Percentiles rank a stretch among this genome's conserved stretches.
Conservation (phyloP, 1,139 yeast species). For the Kodamaea fungicola region DNA sequence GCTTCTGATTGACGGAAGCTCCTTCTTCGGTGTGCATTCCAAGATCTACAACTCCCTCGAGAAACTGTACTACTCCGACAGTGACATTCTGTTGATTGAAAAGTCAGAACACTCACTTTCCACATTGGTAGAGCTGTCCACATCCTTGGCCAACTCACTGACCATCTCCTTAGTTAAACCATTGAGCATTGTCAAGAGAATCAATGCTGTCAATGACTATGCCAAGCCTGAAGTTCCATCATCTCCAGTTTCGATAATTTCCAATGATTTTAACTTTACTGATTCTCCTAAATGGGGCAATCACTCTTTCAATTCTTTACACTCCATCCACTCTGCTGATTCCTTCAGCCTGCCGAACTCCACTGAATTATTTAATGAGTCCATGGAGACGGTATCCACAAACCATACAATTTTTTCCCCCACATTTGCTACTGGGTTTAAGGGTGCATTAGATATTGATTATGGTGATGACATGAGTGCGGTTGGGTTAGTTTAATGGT, state of each 20-base stretch:
- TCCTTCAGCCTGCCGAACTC: constrained; percentile 13
- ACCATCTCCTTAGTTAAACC: constrained; percentile 7
- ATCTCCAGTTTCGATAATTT: background rate
- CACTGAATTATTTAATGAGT: constrained; percentile 16
- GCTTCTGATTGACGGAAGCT: constrained; percentile 51
- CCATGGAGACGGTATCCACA: constrained; percentile 21
- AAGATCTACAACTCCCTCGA: constrained; percentile 34
- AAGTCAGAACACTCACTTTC: constrained; percentile 16
- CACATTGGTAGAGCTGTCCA: constrained; percentile 24
- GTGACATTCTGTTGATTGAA: constrained; percentile 29
- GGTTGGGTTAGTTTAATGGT: too few species aligned
- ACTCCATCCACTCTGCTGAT: constrained; percentile 14
- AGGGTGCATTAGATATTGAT: constrained; percentile 5
- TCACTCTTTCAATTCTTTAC: constrained; percentile 10
- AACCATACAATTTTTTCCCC: constrained; percentile 8
- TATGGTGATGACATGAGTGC: constrained; percentile 1
- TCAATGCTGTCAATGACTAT: background rate
- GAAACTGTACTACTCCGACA: constrained; percentile 31
- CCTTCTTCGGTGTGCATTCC: constrained; percentile 55
- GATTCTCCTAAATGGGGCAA: constrained; percentile 6
- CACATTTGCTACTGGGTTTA: constrained; percentile 2
- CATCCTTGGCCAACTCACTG: constrained; percentile 1
- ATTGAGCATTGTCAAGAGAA: constrained; percentile 11
- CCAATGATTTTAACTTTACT: constrained; percentile 2
- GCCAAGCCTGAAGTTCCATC: background rate